phyloP scores from a whole-genome alignment of 768 basidiomycete species.

The Dendrothele bispora region DNA sequence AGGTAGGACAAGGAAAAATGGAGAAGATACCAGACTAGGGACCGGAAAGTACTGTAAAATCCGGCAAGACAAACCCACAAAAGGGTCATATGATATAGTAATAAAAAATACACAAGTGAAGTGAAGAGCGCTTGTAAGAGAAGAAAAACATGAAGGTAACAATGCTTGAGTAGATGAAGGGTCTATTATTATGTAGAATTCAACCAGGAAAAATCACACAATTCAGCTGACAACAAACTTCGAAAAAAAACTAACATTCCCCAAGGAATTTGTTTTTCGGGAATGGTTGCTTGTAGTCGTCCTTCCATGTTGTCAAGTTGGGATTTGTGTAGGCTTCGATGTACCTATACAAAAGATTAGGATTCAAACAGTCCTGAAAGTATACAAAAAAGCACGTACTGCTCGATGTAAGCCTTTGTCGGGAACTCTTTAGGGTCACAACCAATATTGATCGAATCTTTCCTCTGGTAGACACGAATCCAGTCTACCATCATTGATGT shows the following conservation, averaged over 20 bases:
- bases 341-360: constrained; percentile 32
- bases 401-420: constrained; percentile 78
- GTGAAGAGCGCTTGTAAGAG: no score
- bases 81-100: no score
- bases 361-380: neutral
- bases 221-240: neutral
- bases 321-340: constrained; percentile 79
- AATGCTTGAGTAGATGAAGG: no score
- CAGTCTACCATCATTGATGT: constrained; percentile 78
- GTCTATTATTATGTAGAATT: no score
- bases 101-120: no score
- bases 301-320: constrained; percentile 75
- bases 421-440: constrained; percentile 82
- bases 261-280: constrained; percentile 68
- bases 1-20: no score
- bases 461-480: constrained; percentile 87
- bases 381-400: constrained; percentile 37
- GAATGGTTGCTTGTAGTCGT: constrained; percentile 61
- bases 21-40: no score
- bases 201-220: neutral
- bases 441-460: constrained; percentile 70
- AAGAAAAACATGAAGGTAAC: no score
- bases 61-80: no score
- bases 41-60: no score
- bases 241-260: constrained; percentile 44